Evolutionary conservation across 495 filamentous ascomycete genomes (phyloP).

Genomic region (Podospora anserina): DNA sequence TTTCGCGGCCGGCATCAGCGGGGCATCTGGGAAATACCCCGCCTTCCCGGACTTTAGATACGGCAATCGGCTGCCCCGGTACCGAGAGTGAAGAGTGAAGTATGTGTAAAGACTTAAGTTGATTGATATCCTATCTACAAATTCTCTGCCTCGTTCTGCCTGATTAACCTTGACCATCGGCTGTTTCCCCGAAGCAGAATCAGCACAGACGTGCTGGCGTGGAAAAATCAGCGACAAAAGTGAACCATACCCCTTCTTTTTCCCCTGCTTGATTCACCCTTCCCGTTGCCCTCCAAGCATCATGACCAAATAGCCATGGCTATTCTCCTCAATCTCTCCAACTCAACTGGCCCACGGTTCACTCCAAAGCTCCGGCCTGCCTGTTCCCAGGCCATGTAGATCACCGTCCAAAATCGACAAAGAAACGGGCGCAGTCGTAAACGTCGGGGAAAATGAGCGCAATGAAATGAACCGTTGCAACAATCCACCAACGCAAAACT

Average conservation of each 20-base stretch:
- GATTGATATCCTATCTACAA: constrained; percentile 8
- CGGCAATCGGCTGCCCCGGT: constrained; percentile 2
- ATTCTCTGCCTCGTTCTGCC: background rate
- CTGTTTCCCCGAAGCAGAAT: background rate
- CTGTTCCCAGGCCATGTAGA: constrained; percentile 20
- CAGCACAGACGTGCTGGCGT: background rate
- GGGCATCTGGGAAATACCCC: background rate
- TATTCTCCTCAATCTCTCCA: constrained; percentile 15
- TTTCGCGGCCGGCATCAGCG: background rate
- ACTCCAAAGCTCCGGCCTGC: constrained; percentile 10
- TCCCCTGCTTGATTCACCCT: background rate
- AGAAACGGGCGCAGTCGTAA: constrained; percentile 5
- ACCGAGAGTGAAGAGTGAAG: background rate
- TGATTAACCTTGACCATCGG: background rate
- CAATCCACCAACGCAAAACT: background rate
- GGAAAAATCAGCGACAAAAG: background rate
- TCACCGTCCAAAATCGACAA: background rate
- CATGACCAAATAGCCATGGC: constrained; percentile 1
- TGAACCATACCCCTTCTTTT: background rate
- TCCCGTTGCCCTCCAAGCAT: constrained; percentile 1
- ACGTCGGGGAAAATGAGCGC: constrained; percentile 14
- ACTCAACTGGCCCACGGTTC: background rate
- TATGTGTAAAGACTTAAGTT: background rate
- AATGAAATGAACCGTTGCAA: background rate
- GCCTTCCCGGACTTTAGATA: constrained; percentile 1